These are phyloP conservation scores for Suhomyces bokatorum DNA, from an alignment of 1,139 yeast genomes.

Conservation along the genomic window DNA sequence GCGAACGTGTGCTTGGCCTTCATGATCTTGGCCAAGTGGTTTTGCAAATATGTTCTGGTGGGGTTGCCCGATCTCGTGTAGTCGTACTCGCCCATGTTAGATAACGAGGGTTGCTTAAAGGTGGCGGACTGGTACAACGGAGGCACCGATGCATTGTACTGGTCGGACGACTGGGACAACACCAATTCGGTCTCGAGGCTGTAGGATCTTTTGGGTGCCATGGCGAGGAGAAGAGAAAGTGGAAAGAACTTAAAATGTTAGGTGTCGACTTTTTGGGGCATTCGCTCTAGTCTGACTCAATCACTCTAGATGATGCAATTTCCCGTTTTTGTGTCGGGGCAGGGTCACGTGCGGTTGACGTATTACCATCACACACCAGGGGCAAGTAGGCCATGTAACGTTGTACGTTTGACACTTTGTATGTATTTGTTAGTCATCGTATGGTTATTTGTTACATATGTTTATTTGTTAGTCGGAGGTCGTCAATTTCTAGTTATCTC, in stretches of 20 bases:
- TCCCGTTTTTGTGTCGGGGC: conserved; percentile 4
- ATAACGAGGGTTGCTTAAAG: conserved; percentile 75
- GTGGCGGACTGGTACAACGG: conserved; percentile 94
- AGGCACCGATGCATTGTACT: conserved; percentile 77
- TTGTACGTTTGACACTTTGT: no score
- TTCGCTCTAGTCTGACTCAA: conserved; percentile 10
- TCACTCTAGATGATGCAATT: conserved; percentile 15
- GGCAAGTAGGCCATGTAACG: no score
- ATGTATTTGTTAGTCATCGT: no score
- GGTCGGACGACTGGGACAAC: conserved; percentile 64
- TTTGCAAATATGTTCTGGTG: conserved; percentile 77
- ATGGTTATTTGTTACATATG: no score
- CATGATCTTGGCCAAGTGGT: conserved; percentile 76
- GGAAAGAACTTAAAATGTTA: background rate
- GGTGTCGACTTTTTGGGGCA: conserved; percentile 7
- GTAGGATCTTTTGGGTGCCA: conserved; percentile 35
- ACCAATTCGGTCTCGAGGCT: conserved; percentile 76
- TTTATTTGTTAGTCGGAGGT: no score
- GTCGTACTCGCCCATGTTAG: conserved; percentile 83
- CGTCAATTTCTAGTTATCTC: no score
- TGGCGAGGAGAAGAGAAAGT: background rate
- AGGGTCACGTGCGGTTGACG: conserved; percentile 1
- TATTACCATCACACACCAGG: background rate
- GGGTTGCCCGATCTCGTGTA: conserved; percentile 96
- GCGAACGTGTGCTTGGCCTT: conserved; percentile 72